phyloP scores from a whole-genome alignment of 202 grass and related monocot genomes.

The Eragrostis tef region DNA sequence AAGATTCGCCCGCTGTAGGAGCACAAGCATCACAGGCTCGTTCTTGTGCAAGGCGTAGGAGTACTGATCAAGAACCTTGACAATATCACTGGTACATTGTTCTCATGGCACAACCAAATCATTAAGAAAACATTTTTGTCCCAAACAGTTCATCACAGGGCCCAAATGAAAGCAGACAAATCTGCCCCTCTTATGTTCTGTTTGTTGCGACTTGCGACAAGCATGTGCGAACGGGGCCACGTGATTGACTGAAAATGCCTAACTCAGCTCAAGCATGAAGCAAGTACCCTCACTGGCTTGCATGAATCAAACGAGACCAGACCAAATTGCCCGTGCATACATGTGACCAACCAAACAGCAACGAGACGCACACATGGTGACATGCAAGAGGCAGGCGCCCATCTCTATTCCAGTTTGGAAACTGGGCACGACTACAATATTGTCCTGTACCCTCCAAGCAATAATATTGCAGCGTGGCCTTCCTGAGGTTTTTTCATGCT shows the following conservation, averaged over 20 bases:
- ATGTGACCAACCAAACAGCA: not conserved
- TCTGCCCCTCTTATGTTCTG: not conserved
- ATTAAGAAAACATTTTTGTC: not conserved
- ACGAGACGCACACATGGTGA: slow-evolving; percentile 1
- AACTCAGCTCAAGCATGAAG: not conserved
- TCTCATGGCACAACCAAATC: not conserved
- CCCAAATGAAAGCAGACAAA: not conserved
- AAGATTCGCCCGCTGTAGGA: slow-evolving; percentile 17
- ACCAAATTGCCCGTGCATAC: not conserved
- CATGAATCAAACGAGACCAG: not conserved
- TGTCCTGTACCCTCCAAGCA: not conserved
- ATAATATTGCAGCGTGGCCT: not conserved
- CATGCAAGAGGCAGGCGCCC: not conserved
- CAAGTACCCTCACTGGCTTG: not conserved
- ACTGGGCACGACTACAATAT: not conserved
- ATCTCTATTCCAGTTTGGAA: not conserved
- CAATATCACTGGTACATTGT: not conserved
- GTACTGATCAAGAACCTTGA: not conserved
- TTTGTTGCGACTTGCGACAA: not conserved
- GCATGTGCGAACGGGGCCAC: not conserved
- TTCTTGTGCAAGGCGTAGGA: not conserved
- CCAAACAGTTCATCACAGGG: not conserved
- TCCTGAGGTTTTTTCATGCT: not conserved
- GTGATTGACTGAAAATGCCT: slow-evolving; percentile 12
- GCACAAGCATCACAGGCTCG: slow-evolving; percentile 5